Evolutionary conservation across 2,329 filamentous ascomycete genomes (phyloP).

Genomic region (Diaporthe caulivora): DNA sequence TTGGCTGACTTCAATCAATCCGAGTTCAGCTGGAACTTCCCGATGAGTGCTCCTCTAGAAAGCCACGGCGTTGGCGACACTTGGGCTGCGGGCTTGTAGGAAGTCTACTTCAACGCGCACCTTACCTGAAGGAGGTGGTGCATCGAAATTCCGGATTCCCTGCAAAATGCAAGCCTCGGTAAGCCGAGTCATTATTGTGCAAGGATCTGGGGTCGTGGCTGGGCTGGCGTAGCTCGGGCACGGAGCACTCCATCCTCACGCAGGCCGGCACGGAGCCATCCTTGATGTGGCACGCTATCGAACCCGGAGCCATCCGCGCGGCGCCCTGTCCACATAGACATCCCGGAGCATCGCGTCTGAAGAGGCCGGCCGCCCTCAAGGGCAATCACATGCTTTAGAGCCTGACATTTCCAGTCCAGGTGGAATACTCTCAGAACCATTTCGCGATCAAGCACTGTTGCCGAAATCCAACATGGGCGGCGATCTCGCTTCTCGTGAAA

Average conservation of each 20-base stretch:
- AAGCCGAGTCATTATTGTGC: neutral
- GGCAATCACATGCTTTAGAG: neutral
- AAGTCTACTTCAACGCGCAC: neutral
- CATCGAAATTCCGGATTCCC: neutral
- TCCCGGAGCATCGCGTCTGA: neutral
- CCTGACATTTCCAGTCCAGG: neutral
- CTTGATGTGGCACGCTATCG: neutral
- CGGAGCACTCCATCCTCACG: neutral
- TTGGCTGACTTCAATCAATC: slow-evolving; percentile 2
- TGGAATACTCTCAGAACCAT: neutral
- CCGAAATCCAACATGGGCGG: neutral
- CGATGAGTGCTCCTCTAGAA: neutral
- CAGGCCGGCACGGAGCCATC: slow-evolving; percentile 2
- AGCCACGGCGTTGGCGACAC: neutral
- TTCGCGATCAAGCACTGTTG: neutral
- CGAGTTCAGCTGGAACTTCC: slow-evolving; percentile 12
- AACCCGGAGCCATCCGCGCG: neutral
- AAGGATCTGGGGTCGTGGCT: neutral
- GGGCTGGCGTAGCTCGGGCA: neutral
- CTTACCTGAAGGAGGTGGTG: neutral
- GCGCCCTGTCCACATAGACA: neutral
- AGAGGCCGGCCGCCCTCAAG: neutral
- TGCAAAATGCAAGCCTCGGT: neutral
- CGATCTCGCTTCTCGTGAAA: neutral
- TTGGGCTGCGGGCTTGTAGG: neutral